phyloP scores from a whole-genome alignment of 176 grass and related monocot genomes.

The Ananas comosus region DNA sequence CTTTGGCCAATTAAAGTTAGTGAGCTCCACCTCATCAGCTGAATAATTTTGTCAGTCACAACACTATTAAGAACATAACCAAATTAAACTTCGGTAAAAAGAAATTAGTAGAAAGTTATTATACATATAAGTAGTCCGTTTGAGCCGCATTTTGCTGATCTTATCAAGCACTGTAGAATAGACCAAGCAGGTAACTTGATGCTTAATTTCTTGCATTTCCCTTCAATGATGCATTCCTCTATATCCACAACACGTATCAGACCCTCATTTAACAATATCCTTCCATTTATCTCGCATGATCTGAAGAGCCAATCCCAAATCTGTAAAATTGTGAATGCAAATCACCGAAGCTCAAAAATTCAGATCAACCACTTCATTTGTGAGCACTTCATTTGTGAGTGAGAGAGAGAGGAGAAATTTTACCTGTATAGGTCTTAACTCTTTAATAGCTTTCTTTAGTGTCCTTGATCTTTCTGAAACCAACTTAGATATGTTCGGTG shows the following conservation, averaged over 20 bases:
- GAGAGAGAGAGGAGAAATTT: not conserved
- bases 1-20: conserved; percentile 67
- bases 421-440: conserved; percentile 72
- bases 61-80: not conserved
- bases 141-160: conserved; percentile 49
- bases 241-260: conserved; percentile 56
- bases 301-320: conserved; percentile 99
- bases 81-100: not conserved
- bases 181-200: conserved; percentile 69
- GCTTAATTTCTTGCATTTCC: conserved; percentile 66
- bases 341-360: not conserved
- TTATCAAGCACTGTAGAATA: conserved; percentile 72
- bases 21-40: conserved; percentile 79
- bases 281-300: conserved; percentile 84
- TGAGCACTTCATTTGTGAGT: no score
- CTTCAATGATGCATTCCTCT: conserved; percentile 49
- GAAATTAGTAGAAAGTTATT: not conserved
- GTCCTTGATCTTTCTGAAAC: conserved; percentile 33
- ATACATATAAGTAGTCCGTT: conserved; percentile 72
- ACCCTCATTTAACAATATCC: conserved; percentile 57
- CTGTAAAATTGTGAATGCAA: conserved; percentile 14
- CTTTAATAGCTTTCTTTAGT: conserved; percentile 51
- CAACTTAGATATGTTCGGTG: conserved; percentile 19
- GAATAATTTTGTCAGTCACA: conserved; percentile 10
- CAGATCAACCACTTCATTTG: not conserved